Evolutionary conservation across 2,329 filamentous ascomycete genomes (phyloP), one percentile per base, ranked within the genome.

Genomic region (Penicillium psychrosexuale): DNA sequence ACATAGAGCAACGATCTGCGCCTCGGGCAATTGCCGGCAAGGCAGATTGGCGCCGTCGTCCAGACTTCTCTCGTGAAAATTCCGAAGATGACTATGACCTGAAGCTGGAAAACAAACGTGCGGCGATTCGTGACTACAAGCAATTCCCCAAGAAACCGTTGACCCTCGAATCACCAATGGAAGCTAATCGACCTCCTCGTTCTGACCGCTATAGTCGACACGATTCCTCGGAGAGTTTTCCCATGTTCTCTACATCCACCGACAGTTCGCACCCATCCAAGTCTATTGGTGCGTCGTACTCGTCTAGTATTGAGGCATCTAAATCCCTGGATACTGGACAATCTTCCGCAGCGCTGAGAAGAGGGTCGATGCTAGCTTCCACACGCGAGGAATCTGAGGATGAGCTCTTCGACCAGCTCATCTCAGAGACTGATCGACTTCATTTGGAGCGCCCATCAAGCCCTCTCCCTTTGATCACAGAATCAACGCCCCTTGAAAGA

Each of bases 241-340:
- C 79, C 22, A 85, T 86, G 80, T 84, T 86, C 59, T 84, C 82
- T 37, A 80, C 81, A n/a, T 84, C 83, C 9, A 81, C 81, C 1
- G 81, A 82, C 57, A 78, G 77, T 56, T 86, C 83, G 6, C 76
- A 81, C 49, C 76, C 72, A 49, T 77, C 75, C 6, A 77, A 77
- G 51, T 85, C 82, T 4, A 72, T 81, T 33, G 78, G 78, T 19
- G 78, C 76, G 28, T 84, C 82, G 0, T 79, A 80, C 38, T 72
- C 70, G 12, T 72, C 73, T 31, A 65, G 62, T 34, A 52, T 67
- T 13, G 65, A 70, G 40, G 61, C 64, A 8, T 48, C 51, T 19
- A 57, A 51, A 31, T 43, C 51, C 24, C 54, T 60, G n/a, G 64
- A 65, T 44, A 37, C 45, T 42, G 62, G 57, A 8, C 67, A 69